Evolutionary conservation across 768 basidiomycete genomes (phyloP), one percentile per base, ranked within the genome.

Genomic region (Suillus fuscotomentosus): DNA sequence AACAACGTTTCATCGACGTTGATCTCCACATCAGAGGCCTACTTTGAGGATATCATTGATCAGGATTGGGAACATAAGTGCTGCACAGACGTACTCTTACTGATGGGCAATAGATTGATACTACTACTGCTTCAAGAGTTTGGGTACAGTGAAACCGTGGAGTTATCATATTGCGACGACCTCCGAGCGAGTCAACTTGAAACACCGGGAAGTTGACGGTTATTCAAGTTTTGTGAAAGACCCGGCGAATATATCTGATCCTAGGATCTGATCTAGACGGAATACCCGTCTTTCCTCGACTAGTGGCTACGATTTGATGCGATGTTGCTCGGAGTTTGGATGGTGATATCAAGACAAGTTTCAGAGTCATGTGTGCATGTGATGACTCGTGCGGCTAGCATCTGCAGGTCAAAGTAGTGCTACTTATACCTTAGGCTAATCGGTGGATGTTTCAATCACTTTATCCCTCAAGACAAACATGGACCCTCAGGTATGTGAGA

Each of bases 1-100:
- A 94, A 81, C 56, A 89, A 75, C 34, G 84, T 84, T 61, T 85
- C 85, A 70, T 92, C 89, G 63, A 92, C 86, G 67, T 89, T 81
- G 59, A 93, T 88, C 73, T 94, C 93, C 39, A 88, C 85, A 67
- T 94, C 93, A 48, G 88, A 85, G 13, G 93, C 91, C 92, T 94
- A 84, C 73, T 70, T 72, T 65, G 54, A 60, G 38, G 59, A 51
- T 48, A 42, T 41, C 6, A 43, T 55, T 42, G 66, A 60, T 62
- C 13, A 34, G 31, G 54, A 48, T 22, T 56, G 38, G 14, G 8
- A 42, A 24, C 57, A 55, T 41, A 45, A 55, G 34, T 15, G 60
- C 22, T 11, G 9, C n/a, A 13, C 39, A 17, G 43, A 70, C 86
- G 71, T 80, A 89, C 88, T 67, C 90, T 86, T 69, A 92, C 80